Evolutionary conservation across 1,284 basidiomycete species (phyloP).

Genomic region (Cryptococcus jaspeensis): DNA sequence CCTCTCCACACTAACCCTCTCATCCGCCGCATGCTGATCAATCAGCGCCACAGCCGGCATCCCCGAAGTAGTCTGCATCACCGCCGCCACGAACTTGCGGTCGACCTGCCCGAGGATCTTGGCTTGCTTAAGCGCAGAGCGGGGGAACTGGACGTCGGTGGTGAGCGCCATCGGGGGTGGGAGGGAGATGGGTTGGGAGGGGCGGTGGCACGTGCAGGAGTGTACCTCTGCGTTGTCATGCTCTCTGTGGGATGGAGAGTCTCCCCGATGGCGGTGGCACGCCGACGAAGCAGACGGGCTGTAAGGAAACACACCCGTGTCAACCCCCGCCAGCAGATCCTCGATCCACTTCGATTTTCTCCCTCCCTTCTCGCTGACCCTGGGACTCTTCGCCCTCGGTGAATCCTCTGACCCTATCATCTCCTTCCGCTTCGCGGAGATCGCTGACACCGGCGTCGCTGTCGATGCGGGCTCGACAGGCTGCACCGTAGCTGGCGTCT

Average conservation of each 20-base stretch:
- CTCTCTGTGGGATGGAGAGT: no score
- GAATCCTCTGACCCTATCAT: not conserved
- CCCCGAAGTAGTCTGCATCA: constrained; percentile 42
- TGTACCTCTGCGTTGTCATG: not conserved
- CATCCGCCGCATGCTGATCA: constrained; percentile 95
- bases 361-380: constrained; percentile 8
- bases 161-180: not conserved
- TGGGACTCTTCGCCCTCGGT: not conserved
- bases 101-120: constrained; percentile 78
- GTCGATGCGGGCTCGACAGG: no score
- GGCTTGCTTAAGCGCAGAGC: constrained; percentile 59
- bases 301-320: constrained; percentile 12
- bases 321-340: constrained; percentile 16
- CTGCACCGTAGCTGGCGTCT: no score
- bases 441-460: no score
- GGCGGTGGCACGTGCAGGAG: not conserved
- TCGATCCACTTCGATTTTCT: constrained; percentile 22
- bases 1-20: constrained; percentile 82
- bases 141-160: constrained; percentile 20
- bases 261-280: no score
- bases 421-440: not conserved
- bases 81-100: constrained; percentile 79
- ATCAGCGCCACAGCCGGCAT: constrained; percentile 64
- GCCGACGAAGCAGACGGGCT: no score
- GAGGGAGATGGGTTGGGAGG: not conserved